Evolutionary conservation across 2,329 filamentous ascomycete species (phyloP).

Genomic region (Blastomyces percursus): DNA sequence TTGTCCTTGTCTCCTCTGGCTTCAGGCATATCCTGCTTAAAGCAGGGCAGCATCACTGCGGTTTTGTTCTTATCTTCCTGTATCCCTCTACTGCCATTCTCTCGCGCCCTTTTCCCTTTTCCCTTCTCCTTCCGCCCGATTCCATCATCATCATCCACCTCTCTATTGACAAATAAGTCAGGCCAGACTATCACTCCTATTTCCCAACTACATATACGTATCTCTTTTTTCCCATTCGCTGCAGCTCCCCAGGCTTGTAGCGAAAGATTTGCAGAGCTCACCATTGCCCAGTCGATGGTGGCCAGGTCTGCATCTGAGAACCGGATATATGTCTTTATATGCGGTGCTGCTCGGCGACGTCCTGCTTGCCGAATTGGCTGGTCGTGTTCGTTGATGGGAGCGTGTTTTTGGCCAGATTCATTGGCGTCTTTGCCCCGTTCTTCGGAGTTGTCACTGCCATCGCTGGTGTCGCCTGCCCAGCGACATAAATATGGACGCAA

Average conservation of each 20-base stretch:
- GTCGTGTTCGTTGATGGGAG: not conserved
- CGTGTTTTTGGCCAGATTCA: not conserved
- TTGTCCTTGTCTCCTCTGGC: not conserved
- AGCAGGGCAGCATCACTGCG: slow-evolving; percentile 56
- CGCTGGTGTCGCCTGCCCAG: slow-evolving; percentile 54
- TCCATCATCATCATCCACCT: slow-evolving; percentile 29
- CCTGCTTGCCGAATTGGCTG: slow-evolving; percentile 41
- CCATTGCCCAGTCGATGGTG: slow-evolving; percentile 67
- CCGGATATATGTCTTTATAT: slow-evolving; percentile 81
- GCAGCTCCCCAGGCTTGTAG: slow-evolving; percentile 79
- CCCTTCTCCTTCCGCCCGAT: slow-evolving; percentile 7
- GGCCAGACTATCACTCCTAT: slow-evolving; percentile 79
- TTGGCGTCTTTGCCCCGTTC: not conserved
- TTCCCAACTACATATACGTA: slow-evolving; percentile 71
- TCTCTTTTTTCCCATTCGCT: slow-evolving; percentile 44
- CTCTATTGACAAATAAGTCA: slow-evolving; percentile 34
- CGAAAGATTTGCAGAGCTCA: slow-evolving; percentile 85
- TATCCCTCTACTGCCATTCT: slow-evolving; percentile 3
- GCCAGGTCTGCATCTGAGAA: slow-evolving; percentile 37
- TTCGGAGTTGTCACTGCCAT: not conserved
- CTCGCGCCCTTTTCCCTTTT: slow-evolving; percentile 9
- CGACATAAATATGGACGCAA: slow-evolving; percentile 60
- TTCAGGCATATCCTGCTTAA: slow-evolving; percentile 49
- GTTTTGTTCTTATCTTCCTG: not conserved
- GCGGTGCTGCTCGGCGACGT: slow-evolving; percentile 61